phyloP scores from a whole-genome alignment of 1,284 basidiomycete genomes.

The Austroboletus niveus region DNA sequence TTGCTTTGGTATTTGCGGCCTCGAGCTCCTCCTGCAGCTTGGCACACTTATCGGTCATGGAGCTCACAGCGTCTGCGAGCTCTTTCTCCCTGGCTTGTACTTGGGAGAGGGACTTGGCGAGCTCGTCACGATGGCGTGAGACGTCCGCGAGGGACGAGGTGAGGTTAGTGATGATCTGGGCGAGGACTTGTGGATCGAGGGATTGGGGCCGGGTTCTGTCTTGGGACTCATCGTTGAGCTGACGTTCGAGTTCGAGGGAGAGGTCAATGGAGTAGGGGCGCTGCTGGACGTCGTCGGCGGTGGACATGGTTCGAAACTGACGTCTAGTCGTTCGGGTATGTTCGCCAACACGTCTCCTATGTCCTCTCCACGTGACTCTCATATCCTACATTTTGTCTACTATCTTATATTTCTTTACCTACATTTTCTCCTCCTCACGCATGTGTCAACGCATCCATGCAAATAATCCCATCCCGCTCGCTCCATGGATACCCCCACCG shows the following conservation, averaged over 20 bases:
- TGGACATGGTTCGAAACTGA: slow-evolving; percentile 18
- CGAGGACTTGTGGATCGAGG: slow-evolving; percentile 70
- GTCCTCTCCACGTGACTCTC: slow-evolving; percentile 18
- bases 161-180: slow-evolving; percentile 70
- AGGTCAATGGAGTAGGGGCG: slow-evolving; percentile 69
- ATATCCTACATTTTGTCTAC: slow-evolving; percentile 3
- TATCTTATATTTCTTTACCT: not conserved
- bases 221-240: slow-evolving; percentile 63
- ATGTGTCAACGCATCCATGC: slow-evolving; percentile 82
- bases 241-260: slow-evolving; percentile 70
- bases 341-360: too few relatives aligned
- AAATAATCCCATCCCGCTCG: slow-evolving; percentile 87
- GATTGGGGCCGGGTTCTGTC: slow-evolving; percentile 46
- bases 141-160: slow-evolving; percentile 58
- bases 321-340: too few relatives aligned
- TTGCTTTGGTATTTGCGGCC: slow-evolving; percentile 56
- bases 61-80: slow-evolving; percentile 56
- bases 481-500: slow-evolving; percentile 97
- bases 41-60: slow-evolving; percentile 63
- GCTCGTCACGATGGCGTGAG: slow-evolving; percentile 64
- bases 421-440: slow-evolving; percentile 26
- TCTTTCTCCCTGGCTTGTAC: slow-evolving; percentile 54
- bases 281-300: slow-evolving; percentile 8
- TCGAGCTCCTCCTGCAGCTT: slow-evolving; percentile 60
- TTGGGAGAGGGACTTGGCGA: slow-evolving; percentile 50